A percentile compares a stretch with the other conserved stretches of the same genome.
These are phyloP conservation scores for Fusarium fracticaudum DNA, from an alignment of 2,329 filamentous ascomycete species.

Conservation along the genomic window DNA sequence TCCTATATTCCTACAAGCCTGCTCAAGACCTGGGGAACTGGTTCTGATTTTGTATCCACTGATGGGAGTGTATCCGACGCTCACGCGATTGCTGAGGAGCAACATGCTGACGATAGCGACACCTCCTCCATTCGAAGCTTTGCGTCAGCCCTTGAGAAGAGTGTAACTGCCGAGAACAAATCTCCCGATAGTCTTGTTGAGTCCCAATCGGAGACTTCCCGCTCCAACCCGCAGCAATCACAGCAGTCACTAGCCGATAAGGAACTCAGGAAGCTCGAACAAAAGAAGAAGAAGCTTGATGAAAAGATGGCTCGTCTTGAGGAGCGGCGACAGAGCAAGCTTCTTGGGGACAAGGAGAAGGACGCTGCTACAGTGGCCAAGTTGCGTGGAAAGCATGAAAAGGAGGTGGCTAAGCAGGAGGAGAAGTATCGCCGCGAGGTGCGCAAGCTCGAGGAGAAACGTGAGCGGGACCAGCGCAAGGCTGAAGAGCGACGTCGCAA, in stretches of 20 bases:
- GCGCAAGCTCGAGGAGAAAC: slow-evolving; percentile 71
- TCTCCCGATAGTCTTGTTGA: slow-evolving; percentile 38
- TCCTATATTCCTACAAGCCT: slow-evolving; percentile 55
- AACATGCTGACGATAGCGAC: slow-evolving; percentile 50
- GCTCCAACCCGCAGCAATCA: slow-evolving; percentile 38
- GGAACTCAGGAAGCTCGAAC: slow-evolving; percentile 71
- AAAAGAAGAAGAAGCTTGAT: slow-evolving; percentile 69
- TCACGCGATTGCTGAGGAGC: slow-evolving; percentile 38
- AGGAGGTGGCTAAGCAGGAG: slow-evolving; percentile 71
- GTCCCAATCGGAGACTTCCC: slow-evolving; percentile 53
- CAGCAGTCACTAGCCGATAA: slow-evolving; percentile 58
- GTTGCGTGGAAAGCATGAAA: slow-evolving; percentile 70
- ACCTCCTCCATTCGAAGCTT: slow-evolving; percentile 60
- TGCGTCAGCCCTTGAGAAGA: slow-evolving; percentile 57
- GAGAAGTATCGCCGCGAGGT: slow-evolving; percentile 73
- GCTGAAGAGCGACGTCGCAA: slow-evolving; percentile 62
- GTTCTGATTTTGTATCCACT: slow-evolving; percentile 40
- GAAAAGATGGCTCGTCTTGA: slow-evolving; percentile 68
- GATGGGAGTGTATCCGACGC: slow-evolving; percentile 41
- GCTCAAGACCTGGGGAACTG: slow-evolving; percentile 43
- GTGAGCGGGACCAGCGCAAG: slow-evolving; percentile 69
- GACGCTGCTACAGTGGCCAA: slow-evolving; percentile 64
- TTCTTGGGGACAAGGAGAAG: slow-evolving; percentile 58
- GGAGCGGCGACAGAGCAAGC: slow-evolving; percentile 57
- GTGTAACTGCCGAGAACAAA: slow-evolving; percentile 44